Conservation (phyloP, 176 grass and related monocot genomes). For the Oryza brachyantha region DNA sequence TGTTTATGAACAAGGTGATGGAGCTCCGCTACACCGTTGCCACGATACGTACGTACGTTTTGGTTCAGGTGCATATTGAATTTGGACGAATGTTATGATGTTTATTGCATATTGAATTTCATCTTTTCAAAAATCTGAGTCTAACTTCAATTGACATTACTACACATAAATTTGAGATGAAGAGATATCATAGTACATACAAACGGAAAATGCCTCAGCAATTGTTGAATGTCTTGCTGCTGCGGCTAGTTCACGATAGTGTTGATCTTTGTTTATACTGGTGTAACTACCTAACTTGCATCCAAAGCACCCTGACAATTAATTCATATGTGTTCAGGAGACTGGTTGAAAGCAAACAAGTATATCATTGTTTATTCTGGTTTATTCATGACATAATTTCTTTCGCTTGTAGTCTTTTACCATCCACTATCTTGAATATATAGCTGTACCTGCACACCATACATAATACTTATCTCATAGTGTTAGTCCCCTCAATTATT, state of each 20-base stretch:
- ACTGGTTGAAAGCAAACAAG: neutral
- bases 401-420: neutral
- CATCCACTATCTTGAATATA: too few species aligned
- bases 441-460: too few species aligned
- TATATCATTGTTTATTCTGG: neutral
- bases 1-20: slow-evolving; percentile 2
- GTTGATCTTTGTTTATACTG: too few species aligned
- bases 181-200: too few species aligned
- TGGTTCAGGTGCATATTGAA: neutral
- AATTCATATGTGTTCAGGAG: neutral
- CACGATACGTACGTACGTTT: neutral
- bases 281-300: neutral
- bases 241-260: too few species aligned
- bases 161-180: neutral
- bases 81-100: too few species aligned
- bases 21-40: neutral
- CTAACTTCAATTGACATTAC: neutral
- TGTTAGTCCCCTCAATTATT: neutral
- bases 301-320: neutral
- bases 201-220: too few species aligned
- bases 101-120: too few species aligned
- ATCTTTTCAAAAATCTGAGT: neutral
- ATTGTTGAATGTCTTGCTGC: too few species aligned
- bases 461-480: neutral
- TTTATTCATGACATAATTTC: neutral